phyloP scores from a whole-genome alignment of 345 rosid genomes.

The Anacardium occidentale region DNA sequence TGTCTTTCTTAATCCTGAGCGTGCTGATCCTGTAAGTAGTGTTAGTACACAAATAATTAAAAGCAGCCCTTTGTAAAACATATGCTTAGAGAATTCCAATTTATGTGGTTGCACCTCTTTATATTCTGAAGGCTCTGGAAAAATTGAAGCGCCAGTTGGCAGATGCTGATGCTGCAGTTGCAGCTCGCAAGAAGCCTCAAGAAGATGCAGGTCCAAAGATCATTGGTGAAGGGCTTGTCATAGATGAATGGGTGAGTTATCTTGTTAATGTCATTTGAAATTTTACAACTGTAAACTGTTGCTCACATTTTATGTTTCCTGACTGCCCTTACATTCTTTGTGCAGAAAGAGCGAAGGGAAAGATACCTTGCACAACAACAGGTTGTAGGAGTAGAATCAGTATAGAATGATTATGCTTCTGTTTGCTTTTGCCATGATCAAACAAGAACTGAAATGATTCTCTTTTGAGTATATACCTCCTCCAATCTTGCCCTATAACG shows the following conservation, averaged over 20 bases:
- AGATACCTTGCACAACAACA: constrained; percentile 93
- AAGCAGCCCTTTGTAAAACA: no score
- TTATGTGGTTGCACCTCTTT: neutral
- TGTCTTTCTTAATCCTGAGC: constrained; percentile 75
- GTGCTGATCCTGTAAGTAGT: constrained; percentile 69
- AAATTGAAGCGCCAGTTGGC: constrained; percentile 81
- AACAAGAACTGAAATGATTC: constrained; percentile 8
- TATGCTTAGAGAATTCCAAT: neutral
- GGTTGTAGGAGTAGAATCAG: constrained; percentile 72
- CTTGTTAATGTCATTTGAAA: neutral
- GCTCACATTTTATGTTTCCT: neutral
- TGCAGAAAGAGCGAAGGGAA: constrained; percentile 93
- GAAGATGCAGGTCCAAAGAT: constrained; percentile 80
- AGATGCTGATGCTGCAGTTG: constrained; percentile 87
- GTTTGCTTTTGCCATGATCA: neutral
- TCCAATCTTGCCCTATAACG: constrained; percentile 24
- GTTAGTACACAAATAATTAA: neutral
- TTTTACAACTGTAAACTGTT: neutral
- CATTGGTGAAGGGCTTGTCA: constrained; percentile 98
- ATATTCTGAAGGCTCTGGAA: constrained; percentile 56
- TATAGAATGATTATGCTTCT: constrained; percentile 30
- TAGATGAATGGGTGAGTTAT: constrained; percentile 94
- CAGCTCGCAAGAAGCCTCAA: constrained; percentile 76
- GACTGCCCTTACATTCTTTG: neutral
- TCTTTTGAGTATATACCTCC: constrained; percentile 23